Percentiles rank a stretch among this genome's conserved stretches.
Conservation (phyloP, 257 asterid genomes). For the Capsicum baccatum region DNA sequence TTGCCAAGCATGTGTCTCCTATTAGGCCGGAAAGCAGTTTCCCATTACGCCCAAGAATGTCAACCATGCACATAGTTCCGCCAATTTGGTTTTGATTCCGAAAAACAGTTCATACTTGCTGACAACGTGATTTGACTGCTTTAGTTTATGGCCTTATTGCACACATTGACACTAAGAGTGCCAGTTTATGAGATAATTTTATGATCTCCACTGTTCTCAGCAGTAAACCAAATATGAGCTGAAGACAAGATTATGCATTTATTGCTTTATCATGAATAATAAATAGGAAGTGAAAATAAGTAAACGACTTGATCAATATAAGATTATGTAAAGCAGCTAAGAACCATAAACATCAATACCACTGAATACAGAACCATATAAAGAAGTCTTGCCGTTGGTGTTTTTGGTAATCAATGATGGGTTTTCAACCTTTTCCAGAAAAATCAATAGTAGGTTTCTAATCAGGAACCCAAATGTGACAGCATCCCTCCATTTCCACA, state of each 20-base stretch:
- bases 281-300: slow-evolving; percentile 21
- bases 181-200: not conserved
- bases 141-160: not conserved
- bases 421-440: not conserved
- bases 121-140: not conserved
- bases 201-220: not conserved
- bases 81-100: not conserved
- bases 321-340: not conserved
- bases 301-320: not conserved
- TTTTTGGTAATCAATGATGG: not conserved
- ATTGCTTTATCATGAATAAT: slow-evolving; percentile 15
- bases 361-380: slow-evolving; percentile 15
- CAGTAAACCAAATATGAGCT: not conserved
- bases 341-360: slow-evolving; percentile 15
- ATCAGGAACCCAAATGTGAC: not conserved
- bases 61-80: not conserved
- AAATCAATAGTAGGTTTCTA: not conserved
- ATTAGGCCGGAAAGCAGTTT: no score
- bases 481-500: slow-evolving; percentile 5
- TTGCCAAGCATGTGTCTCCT: not conserved
- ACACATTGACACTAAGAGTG: not conserved
- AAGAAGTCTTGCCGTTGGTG: slow-evolving; percentile 3
- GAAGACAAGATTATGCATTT: slow-evolving; percentile 21
- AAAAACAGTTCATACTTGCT: slow-evolving; percentile 10
- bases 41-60: no score